Base-by-base conservation (phyloP, 768 basidiomycete species). In the Sporobolomyces roseus region DNA sequence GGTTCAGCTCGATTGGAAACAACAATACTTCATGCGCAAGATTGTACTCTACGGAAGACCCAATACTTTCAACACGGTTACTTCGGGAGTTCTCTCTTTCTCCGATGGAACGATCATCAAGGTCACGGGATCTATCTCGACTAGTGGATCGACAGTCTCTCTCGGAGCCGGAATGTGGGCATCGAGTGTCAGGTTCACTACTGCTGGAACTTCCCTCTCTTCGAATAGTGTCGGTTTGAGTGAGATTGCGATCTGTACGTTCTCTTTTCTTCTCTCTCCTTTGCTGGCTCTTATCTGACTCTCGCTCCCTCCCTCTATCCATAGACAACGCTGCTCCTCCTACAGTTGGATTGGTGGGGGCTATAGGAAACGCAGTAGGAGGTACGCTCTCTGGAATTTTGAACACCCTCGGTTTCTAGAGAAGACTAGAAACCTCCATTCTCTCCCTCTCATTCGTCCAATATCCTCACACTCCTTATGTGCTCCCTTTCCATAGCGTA, bases 181-280 rank as follows among this genome's bases (percentile, higher is more conserved):
- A 1, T 63, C 67, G 30, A 61, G 53, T 35, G 41, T 73, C 3
- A 38, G 60, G 0, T 49, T 73, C 36, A 66, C 66, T 19, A 35
- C 66, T 21, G 62, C 64, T 10, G 43, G 51, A 32, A 62, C 65
- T 1, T 29, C 30, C 1, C 12, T 48, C 0, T 53, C 56, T 6
- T 62, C 72, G 21, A 52, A 46, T 0, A 45, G 43, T 19, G 66
- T 63, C 17, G 72, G 72, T 10, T 35, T 73, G 7, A 19, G 60
- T 35, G 72, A 73, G 52, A 59, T 73, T 16, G 23, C 55, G 30
- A 59, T 73, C 46, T 73, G 54, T 59, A 23, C 50, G 49, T 30
- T 32, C 29, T 35, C 43, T 46, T 33, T 33, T 33, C 36, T 41
- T 36, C 30, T 23, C 35, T 7, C 30, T 10, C 29, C 8, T 27